These are phyloP conservation scores for Cyberlindnera suaveolens DNA, from an alignment of 805 yeast genomes.

Conservation along the genomic window DNA sequence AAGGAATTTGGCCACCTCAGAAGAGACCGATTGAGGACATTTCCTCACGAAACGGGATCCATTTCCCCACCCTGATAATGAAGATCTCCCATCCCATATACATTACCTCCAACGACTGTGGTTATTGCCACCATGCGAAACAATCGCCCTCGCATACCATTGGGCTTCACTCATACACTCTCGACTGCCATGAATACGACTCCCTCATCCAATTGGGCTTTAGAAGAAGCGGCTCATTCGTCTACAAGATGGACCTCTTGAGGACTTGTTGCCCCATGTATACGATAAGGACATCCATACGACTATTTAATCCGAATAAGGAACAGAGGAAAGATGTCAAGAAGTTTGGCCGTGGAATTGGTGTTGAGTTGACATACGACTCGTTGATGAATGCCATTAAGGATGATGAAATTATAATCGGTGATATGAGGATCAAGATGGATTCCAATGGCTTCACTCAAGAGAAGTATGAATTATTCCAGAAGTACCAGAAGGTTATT, in stretches of 20 bases:
- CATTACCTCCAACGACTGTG: conserved; percentile 47
- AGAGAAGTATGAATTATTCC: conserved; percentile 59
- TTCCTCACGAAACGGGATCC: neutral
- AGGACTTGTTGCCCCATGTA: conserved; percentile 75
- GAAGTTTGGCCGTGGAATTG: conserved; percentile 35
- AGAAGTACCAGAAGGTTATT: conserved; percentile 61
- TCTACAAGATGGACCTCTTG: conserved; percentile 61
- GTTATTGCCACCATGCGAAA: conserved; percentile 54
- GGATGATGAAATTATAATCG: neutral
- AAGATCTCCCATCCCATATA: conserved; percentile 41
- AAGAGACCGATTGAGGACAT: too few relatives aligned
- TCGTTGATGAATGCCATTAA: neutral
- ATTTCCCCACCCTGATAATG: conserved; percentile 9
- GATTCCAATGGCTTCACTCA: conserved; percentile 46
- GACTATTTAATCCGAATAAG: conserved; percentile 43
- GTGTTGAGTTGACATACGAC: neutral
- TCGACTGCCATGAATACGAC: conserved; percentile 54
- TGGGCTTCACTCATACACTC: conserved; percentile 37
- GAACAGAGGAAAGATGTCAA: conserved; percentile 64
- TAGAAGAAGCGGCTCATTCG: conserved; percentile 68
- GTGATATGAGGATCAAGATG: conserved; percentile 34
- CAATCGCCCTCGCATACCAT: conserved; percentile 21
- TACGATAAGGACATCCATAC: conserved; percentile 61
- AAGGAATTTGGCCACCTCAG: too few relatives aligned
- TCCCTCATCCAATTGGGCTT: conserved; percentile 63